Base-by-base conservation (phyloP, 1,284 basidiomycete genomes). In the Boletus semigastroideus region DNA sequence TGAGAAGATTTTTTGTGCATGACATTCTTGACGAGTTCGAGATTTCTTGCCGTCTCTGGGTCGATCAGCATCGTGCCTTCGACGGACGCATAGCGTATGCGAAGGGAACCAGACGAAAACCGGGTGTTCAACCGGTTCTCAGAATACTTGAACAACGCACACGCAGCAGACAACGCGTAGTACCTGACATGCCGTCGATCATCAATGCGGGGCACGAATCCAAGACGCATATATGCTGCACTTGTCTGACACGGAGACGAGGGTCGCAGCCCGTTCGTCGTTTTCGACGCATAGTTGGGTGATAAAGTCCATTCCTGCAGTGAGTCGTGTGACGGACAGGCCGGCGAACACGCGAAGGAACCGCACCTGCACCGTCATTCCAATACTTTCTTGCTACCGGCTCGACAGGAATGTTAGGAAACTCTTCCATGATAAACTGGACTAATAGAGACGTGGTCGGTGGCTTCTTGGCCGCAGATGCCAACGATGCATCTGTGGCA, bases 41-140 rank as follows among this genome's bases (percentile, higher is more conserved):
- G 78, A 65, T 94, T 93, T 43, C 80, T 81, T 1, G 86, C 90
- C 0, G 89, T 92, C 52, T 94, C 93, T 0, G 84, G 79, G 65
- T 97, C 94, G 59, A 98, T 90, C 78, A 96, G 82, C 87, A 97
- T 91, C 0, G 92, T 94, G 0, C 93, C 93, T 68, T 84, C 89
- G 0, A 91, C 84, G 2, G 90, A 82, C 0, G 82, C 76, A 65
- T 90, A 96, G 13, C 79, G 77, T 54, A 98, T 93, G 28, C 83
- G 80, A n/a, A 98, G 73, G 10, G 90, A 92, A 11, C 74, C 75
- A 0, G 81, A 73, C 1, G 86, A 77, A 65, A 92, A 96, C 13
- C 81, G 78, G 0, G 80, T 80, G 54, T 88, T 88, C 46, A 87
- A 70, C 38, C 79, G 79, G 2, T 70, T 68, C 63, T 92, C 86